Percentiles rank a stretch among this genome's conserved stretches.
phyloP scores from a whole-genome alignment of 1,284 basidiomycete species.

The Coniferiporia sulphurascens region DNA sequence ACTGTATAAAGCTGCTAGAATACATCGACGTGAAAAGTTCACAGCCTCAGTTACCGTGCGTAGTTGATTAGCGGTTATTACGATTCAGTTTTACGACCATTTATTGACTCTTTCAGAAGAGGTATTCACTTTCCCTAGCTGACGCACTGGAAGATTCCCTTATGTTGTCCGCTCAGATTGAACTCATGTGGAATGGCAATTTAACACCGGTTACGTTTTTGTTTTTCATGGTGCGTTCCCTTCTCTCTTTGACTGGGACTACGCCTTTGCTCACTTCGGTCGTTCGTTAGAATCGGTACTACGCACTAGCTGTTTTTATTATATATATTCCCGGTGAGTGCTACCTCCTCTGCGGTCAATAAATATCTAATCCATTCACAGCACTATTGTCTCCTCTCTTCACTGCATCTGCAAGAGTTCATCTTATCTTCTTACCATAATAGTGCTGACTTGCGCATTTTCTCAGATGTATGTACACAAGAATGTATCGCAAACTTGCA shows the following conservation, averaged over 20 bases:
- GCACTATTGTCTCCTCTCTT: background rate
- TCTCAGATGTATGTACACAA: background rate
- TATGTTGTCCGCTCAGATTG: background rate
- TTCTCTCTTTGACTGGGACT: background rate
- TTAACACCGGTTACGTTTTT: background rate
- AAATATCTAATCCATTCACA: background rate
- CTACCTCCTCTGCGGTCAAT: background rate
- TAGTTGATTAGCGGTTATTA: background rate
- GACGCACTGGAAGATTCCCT: background rate
- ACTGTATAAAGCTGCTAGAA: too few relatives aligned
- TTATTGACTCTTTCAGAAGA: constrained; percentile 5
- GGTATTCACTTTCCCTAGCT: background rate
- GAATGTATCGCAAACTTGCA: background rate
- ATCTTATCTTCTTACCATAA: background rate
- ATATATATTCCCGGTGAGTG: background rate
- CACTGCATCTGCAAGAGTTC: background rate
- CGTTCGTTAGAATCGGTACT: background rate
- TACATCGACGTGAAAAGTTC: too few relatives aligned
- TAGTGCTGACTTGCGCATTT: background rate
- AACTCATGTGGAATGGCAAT: background rate
- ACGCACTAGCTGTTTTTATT: background rate
- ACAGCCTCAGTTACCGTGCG: too few relatives aligned
- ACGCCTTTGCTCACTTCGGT: background rate
- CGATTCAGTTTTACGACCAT: background rate
- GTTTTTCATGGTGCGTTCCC: background rate